Percentiles rank a stretch among this genome's conserved stretches.
phyloP scores from a whole-genome alignment of 176 grass and related monocot genomes.

The Rhynchospora breviuscula region DNA sequence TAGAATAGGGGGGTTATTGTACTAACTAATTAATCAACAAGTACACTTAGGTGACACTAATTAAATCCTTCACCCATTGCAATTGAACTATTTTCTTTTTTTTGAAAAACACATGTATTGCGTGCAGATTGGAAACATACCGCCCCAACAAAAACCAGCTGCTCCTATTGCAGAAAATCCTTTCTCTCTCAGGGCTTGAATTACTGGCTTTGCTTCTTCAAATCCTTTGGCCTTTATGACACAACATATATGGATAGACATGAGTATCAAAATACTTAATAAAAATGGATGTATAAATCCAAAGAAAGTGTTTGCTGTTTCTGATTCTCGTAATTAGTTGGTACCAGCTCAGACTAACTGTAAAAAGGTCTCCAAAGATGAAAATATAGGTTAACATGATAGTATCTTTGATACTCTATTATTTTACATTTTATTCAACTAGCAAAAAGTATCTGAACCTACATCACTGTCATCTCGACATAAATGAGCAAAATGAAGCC shows the following conservation, averaged over 20 bases:
- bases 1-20: neutral
- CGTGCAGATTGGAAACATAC: neutral
- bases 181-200: constrained; percentile 18
- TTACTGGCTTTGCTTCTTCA: constrained; percentile 27
- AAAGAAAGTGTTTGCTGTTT: neutral
- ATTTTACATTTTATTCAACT: too few species aligned
- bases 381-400: too few species aligned
- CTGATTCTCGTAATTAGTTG: too few species aligned
- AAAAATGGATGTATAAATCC: neutral
- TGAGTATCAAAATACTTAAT: too few species aligned
- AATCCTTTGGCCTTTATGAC: constrained; percentile 13
- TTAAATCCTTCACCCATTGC: neutral
- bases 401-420: too few species aligned
- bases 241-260: too few species aligned
- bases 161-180: constrained; percentile 19
- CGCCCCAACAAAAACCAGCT: constrained; percentile 29
- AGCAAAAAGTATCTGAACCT: too few species aligned
- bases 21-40: neutral
- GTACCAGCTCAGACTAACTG: neutral
- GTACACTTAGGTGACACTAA: neutral
- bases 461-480: too few species aligned
- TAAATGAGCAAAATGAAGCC: neutral
- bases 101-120: neutral
- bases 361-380: neutral
- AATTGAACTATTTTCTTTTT: too few species aligned